Evolutionary conservation across 805 yeast species (phyloP).

Genomic region (Lipomyces oligophaga): DNA sequence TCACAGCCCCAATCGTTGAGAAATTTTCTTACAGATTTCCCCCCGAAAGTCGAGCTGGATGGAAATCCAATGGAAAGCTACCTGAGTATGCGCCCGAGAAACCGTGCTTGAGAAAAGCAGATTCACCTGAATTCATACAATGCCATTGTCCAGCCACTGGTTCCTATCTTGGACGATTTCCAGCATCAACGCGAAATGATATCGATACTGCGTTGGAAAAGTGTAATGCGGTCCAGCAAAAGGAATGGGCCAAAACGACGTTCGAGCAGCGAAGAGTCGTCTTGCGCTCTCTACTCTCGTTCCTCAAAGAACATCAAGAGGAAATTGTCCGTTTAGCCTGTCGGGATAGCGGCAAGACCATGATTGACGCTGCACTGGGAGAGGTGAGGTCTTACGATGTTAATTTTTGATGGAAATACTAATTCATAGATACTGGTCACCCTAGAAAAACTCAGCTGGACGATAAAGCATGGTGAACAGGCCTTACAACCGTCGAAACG

Average conservation of each 20-base stretch:
- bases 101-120: not conserved
- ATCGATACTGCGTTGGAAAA: conserved; percentile 61
- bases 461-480: conserved; percentile 72
- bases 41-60: conserved; percentile 14
- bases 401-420: conserved; percentile 1
- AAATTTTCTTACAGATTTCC: conserved; percentile 16
- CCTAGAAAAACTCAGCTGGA: conserved; percentile 88
- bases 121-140: conserved; percentile 49
- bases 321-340: conserved; percentile 88
- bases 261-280: conserved; percentile 67
- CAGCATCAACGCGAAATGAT: conserved; percentile 60
- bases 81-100: not conserved
- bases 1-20: no score
- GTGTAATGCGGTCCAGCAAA: conserved; percentile 53
- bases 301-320: conserved; percentile 75
- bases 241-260: conserved; percentile 49
- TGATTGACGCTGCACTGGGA: conserved; percentile 85
- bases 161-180: conserved; percentile 71
- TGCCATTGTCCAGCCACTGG: conserved; percentile 97
- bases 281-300: conserved; percentile 65
- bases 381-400: conserved; percentile 12
- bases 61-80: conserved; percentile 3
- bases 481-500: conserved; percentile 67
- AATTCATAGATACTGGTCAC: conserved; percentile 79
- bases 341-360: conserved; percentile 93